Conservation (phyloP, 164 flowering plant species). For the Liriodendron chinense region DNA sequence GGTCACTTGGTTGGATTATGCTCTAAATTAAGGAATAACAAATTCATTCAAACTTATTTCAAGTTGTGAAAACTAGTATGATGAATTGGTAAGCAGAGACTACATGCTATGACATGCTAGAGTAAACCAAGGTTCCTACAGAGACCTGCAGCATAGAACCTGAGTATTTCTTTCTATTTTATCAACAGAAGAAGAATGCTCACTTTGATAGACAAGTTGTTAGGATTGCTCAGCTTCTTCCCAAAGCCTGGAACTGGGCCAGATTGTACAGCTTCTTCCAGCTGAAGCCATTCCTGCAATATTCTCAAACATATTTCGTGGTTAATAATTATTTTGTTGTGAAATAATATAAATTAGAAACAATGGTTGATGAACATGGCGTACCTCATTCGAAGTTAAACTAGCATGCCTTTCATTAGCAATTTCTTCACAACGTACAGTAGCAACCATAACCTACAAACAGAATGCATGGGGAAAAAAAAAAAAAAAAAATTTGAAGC, state of each 20-base stretch:
- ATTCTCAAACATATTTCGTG: conserved; percentile 6
- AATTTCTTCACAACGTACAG: conserved; percentile 99
- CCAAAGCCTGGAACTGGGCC: conserved; percentile 76
- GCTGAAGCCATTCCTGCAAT: conserved; percentile 67
- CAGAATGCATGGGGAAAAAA: neutral
- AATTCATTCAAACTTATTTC: too few species aligned
- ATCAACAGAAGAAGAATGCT: conserved; percentile 20
- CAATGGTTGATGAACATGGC: neutral
- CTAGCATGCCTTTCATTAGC: conserved; percentile 68
- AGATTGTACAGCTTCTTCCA: conserved; percentile 75
- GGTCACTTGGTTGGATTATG: too few species aligned
- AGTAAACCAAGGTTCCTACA: neutral
- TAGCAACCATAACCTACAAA: conserved; percentile 96
- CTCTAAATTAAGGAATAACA: too few species aligned
- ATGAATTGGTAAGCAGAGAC: neutral
- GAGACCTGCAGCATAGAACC: neutral
- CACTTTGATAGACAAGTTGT: conserved; percentile 67
- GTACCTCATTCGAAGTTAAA: conserved; percentile 26
- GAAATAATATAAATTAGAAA: neutral
- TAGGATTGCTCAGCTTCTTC: conserved; percentile 72
- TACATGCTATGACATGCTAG: neutral
- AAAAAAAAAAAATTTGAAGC: too few species aligned
- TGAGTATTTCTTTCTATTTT: neutral
- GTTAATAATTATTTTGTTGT: neutral
- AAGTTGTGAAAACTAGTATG: too few species aligned